A percentile compares a stretch with the other conserved stretches of the same genome.
Conservation (phyloP, 164 flowering plant species). For the Berberis vulgaris region DNA sequence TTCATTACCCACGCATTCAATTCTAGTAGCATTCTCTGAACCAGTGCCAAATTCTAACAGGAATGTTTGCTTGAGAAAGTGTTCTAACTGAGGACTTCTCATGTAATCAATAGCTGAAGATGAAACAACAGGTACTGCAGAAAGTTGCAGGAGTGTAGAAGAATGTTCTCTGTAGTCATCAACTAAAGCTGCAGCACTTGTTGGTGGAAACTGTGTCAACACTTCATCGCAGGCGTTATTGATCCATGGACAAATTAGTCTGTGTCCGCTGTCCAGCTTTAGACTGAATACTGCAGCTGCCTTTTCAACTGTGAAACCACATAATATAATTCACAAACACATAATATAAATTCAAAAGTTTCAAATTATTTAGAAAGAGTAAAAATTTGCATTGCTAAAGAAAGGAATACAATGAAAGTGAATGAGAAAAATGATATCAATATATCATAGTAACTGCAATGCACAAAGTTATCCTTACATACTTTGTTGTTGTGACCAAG, state of each 20-base stretch:
- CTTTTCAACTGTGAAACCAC: slow-evolving; percentile 64
- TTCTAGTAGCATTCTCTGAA: slow-evolving; percentile 16
- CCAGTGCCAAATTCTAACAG: slow-evolving; percentile 22
- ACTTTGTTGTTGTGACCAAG: slow-evolving; percentile 85
- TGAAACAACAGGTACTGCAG: slow-evolving; percentile 70
- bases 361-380: too few relatives aligned
- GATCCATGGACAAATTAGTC: slow-evolving; percentile 77
- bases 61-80: slow-evolving; percentile 37
- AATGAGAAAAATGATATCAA: too few relatives aligned
- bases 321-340: too few relatives aligned
- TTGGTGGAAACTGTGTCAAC: slow-evolving; percentile 71
- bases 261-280: slow-evolving; percentile 91
- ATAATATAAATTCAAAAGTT: too few relatives aligned
- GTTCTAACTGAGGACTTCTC: slow-evolving; percentile 58
- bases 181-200: slow-evolving; percentile 43
- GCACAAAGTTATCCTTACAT: slow-evolving; percentile 14
- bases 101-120: slow-evolving; percentile 49
- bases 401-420: too few relatives aligned
- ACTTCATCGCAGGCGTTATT: slow-evolving; percentile 78
- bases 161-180: slow-evolving; percentile 55
- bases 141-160: slow-evolving; percentile 42
- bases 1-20: slow-evolving; percentile 25
- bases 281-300: slow-evolving; percentile 87
- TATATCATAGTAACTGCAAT: neutral
- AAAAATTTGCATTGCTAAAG: too few relatives aligned